These are phyloP conservation scores for Phytophthora pseudosyringae DNA, from an alignment of 352 stramenopile species.

Conservation along the genomic window DNA sequence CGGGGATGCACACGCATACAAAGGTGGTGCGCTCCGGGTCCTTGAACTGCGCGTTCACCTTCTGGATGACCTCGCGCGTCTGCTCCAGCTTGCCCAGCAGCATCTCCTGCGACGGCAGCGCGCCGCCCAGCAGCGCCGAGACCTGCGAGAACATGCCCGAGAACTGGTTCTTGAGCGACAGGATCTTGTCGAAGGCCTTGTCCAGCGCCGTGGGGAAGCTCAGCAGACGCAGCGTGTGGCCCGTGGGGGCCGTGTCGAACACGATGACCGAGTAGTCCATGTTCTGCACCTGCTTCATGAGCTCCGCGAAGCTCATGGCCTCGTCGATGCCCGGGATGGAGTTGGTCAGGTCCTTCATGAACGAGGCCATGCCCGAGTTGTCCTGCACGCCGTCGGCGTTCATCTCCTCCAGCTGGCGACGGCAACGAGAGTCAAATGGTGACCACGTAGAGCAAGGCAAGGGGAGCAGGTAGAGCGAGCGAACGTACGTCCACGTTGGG, in stretches of 20 bases:
- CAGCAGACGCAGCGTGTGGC: conserved; percentile 97
- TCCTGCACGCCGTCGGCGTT: conserved; percentile 82
- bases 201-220: conserved; percentile 98
- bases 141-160: conserved; percentile 89
- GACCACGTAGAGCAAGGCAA: conserved; percentile 13
- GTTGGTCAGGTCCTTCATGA: conserved; percentile 98
- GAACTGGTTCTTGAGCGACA: conserved; percentile 96
- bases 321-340: conserved; percentile 99
- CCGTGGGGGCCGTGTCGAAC: conserved; percentile 98
- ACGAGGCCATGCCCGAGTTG: conserved; percentile 91
- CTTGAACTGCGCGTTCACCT: conserved; percentile 99
- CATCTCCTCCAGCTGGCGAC: conserved; percentile 79
- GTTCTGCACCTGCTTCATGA: conserved; percentile 98
- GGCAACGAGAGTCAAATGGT: conserved; percentile 1
- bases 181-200: conserved; percentile 98
- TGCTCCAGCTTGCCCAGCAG: conserved; percentile 96
- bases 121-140: conserved; percentile 77
- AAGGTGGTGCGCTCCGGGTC: conserved; percentile 99
- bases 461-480: background rate
- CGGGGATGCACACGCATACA: conserved; percentile 99
- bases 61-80: conserved; percentile 97
- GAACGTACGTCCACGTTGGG: conserved; percentile 81
- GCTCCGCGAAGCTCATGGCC: conserved; percentile 98
- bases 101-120: conserved; percentile 92
- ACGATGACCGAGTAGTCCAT: conserved; percentile 99